Percentiles rank a stretch among this genome's conserved stretches.
Conservation (phyloP, 495 filamentous ascomycete species). For the Pseudoneurospora amorphoporcata region DNA sequence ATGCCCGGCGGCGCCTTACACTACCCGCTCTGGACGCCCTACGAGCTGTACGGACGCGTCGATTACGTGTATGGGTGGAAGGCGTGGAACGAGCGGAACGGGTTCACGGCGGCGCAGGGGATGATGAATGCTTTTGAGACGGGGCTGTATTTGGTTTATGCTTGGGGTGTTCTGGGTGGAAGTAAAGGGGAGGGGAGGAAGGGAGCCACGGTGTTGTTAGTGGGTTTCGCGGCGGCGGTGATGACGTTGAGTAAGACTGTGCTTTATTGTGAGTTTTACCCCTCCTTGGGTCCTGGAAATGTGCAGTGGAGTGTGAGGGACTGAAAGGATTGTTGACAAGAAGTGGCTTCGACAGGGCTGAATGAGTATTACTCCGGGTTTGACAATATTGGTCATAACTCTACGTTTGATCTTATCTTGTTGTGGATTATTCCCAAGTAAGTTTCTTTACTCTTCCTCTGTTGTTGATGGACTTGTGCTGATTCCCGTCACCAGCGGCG, state of each 20-base stretch:
- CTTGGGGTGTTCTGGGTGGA: constrained; percentile 26
- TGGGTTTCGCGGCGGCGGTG: constrained; percentile 57
- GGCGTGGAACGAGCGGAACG: constrained; percentile 58
- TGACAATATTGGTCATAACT: constrained; percentile 71
- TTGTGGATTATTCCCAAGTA: constrained; percentile 78
- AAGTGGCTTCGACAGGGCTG: constrained; percentile 40
- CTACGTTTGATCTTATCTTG: constrained; percentile 42
- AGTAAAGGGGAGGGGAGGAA: constrained; percentile 42
- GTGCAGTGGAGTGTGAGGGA: neutral
- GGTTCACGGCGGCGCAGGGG: constrained; percentile 73
- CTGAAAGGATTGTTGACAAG: neutral
- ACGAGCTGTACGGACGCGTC: constrained; percentile 69
- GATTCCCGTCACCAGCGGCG: constrained; percentile 42
- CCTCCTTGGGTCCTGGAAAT: neutral
- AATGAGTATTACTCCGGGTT: constrained; percentile 72
- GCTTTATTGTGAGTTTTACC: constrained; percentile 61
- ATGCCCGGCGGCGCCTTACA: constrained; percentile 75
- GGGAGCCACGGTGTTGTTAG: constrained; percentile 53
- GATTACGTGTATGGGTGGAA: constrained; percentile 82
- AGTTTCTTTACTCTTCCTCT: constrained; percentile 20
- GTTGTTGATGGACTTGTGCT: neutral
- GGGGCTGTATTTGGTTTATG: constrained; percentile 59
- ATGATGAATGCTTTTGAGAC: constrained; percentile 66
- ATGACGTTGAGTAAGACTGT: constrained; percentile 86
- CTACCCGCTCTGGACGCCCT: constrained; percentile 66